These are phyloP conservation scores for Eutrema salsugineum DNA, from an alignment of 441 rosid species.

Conservation along the genomic window DNA sequence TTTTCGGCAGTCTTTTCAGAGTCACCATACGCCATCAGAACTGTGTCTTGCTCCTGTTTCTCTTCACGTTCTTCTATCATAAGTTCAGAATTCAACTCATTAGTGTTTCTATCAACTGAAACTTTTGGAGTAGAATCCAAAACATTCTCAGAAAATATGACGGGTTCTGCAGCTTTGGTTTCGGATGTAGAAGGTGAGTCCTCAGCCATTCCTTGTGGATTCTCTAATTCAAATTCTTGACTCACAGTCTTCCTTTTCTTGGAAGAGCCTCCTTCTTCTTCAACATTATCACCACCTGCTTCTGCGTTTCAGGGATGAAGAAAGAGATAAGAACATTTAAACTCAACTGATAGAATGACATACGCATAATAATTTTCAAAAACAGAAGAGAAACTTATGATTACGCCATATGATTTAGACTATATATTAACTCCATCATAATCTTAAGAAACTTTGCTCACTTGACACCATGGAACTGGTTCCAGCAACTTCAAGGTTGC, in stretches of 20 bases:
- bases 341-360: neutral
- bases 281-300: neutral
- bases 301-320: neutral
- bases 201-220: neutral
- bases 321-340: neutral
- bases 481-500: neutral
- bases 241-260: conserved; percentile 2
- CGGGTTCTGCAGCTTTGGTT: neutral
- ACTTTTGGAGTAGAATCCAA: neutral
- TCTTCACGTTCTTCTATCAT: neutral
- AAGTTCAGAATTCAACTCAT: neutral
- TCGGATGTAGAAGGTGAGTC: neutral
- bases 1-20: too few relatives aligned
- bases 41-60: neutral
- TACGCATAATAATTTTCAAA: neutral
- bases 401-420: neutral
- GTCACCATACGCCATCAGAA: neutral
- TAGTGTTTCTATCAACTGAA: neutral
- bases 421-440: neutral
- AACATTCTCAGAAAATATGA: neutral
- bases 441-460: neutral
- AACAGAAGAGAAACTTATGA: neutral
- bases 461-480: conserved; percentile 17
- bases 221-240: neutral
- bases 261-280: neutral